These are phyloP conservation scores for Chlamydomonas sp. DNA, from an alignment of 139 green algal species.

Conservation along the genomic window DNA sequence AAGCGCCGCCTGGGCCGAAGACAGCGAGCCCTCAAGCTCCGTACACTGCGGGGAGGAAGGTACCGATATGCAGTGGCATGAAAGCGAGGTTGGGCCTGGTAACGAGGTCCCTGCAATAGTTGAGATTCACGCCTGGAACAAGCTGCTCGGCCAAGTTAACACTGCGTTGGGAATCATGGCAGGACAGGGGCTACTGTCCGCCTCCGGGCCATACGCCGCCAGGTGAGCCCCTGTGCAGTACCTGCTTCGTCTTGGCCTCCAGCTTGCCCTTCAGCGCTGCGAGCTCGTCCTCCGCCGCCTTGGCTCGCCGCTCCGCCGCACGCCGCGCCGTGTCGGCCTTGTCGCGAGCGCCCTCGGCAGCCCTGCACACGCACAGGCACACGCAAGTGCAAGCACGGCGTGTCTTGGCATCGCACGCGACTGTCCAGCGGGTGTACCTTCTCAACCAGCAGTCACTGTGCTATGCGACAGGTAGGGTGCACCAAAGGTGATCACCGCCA, in stretches of 20 bases:
- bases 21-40: constrained; percentile 26
- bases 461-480: too few relatives aligned
- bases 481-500: too few relatives aligned
- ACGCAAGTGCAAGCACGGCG: not conserved
- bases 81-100: too few relatives aligned
- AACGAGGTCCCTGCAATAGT: too few relatives aligned
- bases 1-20: not conserved
- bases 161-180: too few relatives aligned
- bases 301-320: constrained; percentile 23
- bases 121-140: too few relatives aligned
- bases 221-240: not conserved
- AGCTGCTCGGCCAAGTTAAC: too few relatives aligned
- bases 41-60: not conserved
- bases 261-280: constrained; percentile 2
- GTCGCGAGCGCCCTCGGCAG: constrained; percentile 38
- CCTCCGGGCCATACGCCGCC: too few relatives aligned
- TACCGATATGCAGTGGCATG: not conserved
- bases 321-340: constrained; percentile 22
- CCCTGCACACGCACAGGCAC: not conserved
- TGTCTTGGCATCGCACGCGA: not conserved
- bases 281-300: constrained; percentile 28
- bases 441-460: too few relatives aligned
- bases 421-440: too few relatives aligned
- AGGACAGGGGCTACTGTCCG: too few relatives aligned
- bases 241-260: constrained; percentile 29